A percentile compares a stretch with the other conserved stretches of the same genome.
Evolutionary conservation across 352 stramenopile species (phyloP).

Genomic region (Aphanomyces invadans): DNA sequence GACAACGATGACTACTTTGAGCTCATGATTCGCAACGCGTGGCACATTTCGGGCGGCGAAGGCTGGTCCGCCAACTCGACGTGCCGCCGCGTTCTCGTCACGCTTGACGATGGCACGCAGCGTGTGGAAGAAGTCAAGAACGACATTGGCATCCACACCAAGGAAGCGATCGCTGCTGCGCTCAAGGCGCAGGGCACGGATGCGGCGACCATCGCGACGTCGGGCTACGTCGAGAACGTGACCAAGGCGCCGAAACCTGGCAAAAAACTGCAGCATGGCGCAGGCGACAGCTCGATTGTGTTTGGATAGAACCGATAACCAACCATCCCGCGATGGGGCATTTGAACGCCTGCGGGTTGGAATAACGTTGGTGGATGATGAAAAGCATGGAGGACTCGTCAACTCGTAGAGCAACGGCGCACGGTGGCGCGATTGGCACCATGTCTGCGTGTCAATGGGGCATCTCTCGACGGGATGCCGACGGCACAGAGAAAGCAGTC

Average conservation of each 20-base stretch:
- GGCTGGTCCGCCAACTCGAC: conserved; percentile 79
- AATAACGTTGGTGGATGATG: too few species aligned
- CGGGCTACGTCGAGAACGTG: conserved; percentile 42
- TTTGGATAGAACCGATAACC: conserved; percentile 42
- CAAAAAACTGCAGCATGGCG: conserved; percentile 75
- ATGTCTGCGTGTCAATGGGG: too few species aligned
- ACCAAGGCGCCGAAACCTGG: conserved; percentile 39
- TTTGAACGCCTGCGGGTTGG: too few species aligned
- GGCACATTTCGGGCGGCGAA: conserved; percentile 78
- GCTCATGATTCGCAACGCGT: conserved; percentile 87
- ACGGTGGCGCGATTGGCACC: too few species aligned
- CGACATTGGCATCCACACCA: conserved; percentile 71
- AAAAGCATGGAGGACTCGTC: too few species aligned
- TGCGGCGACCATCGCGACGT: conserved; percentile 31
- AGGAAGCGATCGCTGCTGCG: conserved; percentile 68
- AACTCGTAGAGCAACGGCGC: too few species aligned
- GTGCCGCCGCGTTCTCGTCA: conserved; percentile 83
- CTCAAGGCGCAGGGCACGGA: conserved; percentile 60
- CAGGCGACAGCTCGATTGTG: conserved; percentile 70
- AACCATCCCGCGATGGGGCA: neutral
- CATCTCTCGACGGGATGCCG: too few species aligned
- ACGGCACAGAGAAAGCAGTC: too few species aligned
- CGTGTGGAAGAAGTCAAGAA: conserved; percentile 81
- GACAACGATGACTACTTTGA: conserved; percentile 91
- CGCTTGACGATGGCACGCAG: conserved; percentile 67